Evolutionary conservation across 2,329 filamentous ascomycete species (phyloP).

Genomic region (Hymenoscyphus infarciens): DNA sequence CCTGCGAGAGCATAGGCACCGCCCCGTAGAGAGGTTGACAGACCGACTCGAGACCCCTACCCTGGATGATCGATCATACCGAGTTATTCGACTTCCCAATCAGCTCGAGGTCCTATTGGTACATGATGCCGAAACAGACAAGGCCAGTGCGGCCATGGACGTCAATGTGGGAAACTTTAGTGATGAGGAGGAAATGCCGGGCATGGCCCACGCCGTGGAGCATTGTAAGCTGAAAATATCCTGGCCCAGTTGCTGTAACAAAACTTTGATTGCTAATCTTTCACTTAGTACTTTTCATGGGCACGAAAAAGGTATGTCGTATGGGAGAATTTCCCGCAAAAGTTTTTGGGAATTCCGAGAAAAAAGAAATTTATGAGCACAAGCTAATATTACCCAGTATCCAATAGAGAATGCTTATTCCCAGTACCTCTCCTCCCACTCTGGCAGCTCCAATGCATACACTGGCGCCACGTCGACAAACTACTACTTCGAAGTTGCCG

Average conservation of each 20-base stretch:
- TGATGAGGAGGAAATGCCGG: conserved; percentile 84
- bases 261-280: conserved; percentile 22
- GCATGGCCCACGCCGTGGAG: conserved; percentile 93
- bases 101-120: conserved; percentile 87
- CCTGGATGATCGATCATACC: conserved; percentile 81
- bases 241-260: neutral
- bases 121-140: conserved; percentile 92
- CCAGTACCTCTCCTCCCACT: conserved; percentile 85
- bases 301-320: conserved; percentile 74
- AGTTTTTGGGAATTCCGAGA: neutral
- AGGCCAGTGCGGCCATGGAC: conserved; percentile 91
- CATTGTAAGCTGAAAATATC: conserved; percentile 47
- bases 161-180: conserved; percentile 96
- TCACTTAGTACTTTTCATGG: conserved; percentile 77
- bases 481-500: conserved; percentile 94
- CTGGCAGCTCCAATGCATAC: conserved; percentile 91
- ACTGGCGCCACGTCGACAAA: conserved; percentile 92
- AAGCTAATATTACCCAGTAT: conserved; percentile 51
- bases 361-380: neutral
- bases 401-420: conserved; percentile 95
- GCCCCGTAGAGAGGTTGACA: conserved; percentile 46
- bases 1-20: conserved; percentile 32
- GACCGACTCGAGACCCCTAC: conserved; percentile 77
- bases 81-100: conserved; percentile 84
- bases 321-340: neutral